These are phyloP conservation scores for Plasmodium knowlesi DNA, from an alignment of 169 alveolate species.

Conservation along the genomic window DNA sequence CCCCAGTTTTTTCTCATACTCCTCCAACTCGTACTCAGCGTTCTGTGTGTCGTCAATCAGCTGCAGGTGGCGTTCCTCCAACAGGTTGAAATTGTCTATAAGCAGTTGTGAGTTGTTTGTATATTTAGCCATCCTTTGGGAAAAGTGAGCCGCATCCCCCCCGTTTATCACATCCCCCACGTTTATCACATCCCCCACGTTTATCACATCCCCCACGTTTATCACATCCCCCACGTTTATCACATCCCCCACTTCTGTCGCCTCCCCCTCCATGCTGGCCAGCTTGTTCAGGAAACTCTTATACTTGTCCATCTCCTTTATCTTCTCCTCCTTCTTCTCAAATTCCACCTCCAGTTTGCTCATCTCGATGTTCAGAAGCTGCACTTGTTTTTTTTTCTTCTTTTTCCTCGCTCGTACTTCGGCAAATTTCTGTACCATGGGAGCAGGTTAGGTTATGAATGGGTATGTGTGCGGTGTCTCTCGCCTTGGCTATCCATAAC, in stretches of 20 bases:
- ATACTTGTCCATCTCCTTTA: conserved; percentile 68
- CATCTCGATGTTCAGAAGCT: conserved; percentile 53
- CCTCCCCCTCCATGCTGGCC: conserved; percentile 49
- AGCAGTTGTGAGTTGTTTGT: conserved; percentile 52
- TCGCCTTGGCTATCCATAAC: background rate
- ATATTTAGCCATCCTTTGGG: conserved; percentile 35
- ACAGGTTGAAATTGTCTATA: conserved; percentile 48
- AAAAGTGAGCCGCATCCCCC: background rate
- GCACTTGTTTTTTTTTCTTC: conserved; percentile 58
- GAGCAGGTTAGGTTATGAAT: no score
- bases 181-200: conserved; percentile 22
- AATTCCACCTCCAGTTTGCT: conserved; percentile 63
- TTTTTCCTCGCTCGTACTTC: conserved; percentile 41
- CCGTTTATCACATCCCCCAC: background rate
- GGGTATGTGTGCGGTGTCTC: background rate
- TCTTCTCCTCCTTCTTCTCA: conserved; percentile 68
- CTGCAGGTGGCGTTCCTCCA: conserved; percentile 67
- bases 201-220: conserved; percentile 19
- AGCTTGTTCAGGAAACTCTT: conserved; percentile 43
- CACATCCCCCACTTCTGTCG: conserved; percentile 1
- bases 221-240: conserved; percentile 18
- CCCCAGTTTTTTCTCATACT: conserved; percentile 39
- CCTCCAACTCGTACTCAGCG: conserved; percentile 62
- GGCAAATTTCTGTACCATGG: conserved; percentile 34
- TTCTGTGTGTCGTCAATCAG: conserved; percentile 69